Evolutionary conservation across 768 basidiomycete genomes (phyloP), one percentile per base, ranked within the genome.

Genomic region (Psilocybe sp.): DNA sequence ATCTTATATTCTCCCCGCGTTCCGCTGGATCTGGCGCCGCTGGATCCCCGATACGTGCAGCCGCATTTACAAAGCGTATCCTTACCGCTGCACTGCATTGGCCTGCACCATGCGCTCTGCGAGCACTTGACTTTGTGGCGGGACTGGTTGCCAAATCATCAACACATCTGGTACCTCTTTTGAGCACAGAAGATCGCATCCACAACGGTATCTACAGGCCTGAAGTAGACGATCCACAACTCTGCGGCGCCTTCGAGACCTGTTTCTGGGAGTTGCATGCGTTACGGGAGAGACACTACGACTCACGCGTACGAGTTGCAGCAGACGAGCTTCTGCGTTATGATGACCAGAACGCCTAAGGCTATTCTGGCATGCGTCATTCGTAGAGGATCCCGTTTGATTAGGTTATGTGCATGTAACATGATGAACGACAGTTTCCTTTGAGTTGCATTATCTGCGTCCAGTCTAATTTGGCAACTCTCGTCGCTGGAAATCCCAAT

Each of bases 31-130:
- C 70, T 39, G 63, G 74, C 18, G 69, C 80, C 20, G 81, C 91
- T 28, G 23, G 23, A 28, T 28, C 23, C 19, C 72, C 85, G 53
- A 79, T 84, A 79, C 85, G 92, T 58, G 80, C 86, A 38, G 91
- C 93, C 39, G 92, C 96, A 2, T 98, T 98, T 68, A 79, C 89
- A 47, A 98, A 98, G 70, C 89, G 96, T n/a, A 77, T 98, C 41
- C 75, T 96, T 23, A 78, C 79, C 42, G 84, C 86, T 32, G 81
- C 87, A 4, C 74, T 98, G 36, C 84, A 89, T 61, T 94, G 95
- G 85, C 80, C 94, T 0, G 76, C 90, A 3, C 59, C 68, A 1
- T 73, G 79, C 10, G 82, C 84, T 15, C 69, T 85, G 40, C 84
- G 85, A 28, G 75, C 86, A 15, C 66, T 98, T 35, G 82, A 83